phyloP scores from a whole-genome alignment of 495 filamentous ascomycete genomes.

The Penicillium angulare region DNA sequence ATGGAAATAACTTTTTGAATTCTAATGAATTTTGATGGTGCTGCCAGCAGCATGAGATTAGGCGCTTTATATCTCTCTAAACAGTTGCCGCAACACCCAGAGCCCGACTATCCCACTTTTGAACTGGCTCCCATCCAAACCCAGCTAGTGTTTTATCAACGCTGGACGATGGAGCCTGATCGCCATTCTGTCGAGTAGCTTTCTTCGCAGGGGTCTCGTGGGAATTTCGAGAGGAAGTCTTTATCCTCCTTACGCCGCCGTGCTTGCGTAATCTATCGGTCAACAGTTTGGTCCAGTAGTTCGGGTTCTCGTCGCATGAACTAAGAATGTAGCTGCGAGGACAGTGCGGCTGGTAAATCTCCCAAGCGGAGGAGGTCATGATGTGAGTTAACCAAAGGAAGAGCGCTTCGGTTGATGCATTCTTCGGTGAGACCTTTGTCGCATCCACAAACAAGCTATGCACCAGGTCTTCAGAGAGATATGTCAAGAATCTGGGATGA shows the following conservation, averaged over 20 bases:
- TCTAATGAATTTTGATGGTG: constrained; percentile 4
- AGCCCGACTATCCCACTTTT: constrained; percentile 37
- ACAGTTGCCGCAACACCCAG: constrained; percentile 27
- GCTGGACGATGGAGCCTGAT: background rate
- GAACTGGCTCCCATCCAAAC: constrained; percentile 33
- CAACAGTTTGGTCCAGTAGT: constrained; percentile 32
- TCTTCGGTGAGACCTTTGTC: constrained; percentile 11
- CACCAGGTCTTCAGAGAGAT: constrained; percentile 36
- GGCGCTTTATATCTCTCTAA: no score
- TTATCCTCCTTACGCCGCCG: background rate
- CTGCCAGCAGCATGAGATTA: constrained; percentile 27
- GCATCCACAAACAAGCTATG: constrained; percentile 29
- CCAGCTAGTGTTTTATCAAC: constrained; percentile 22
- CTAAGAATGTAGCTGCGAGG: constrained; percentile 34
- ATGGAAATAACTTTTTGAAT: no score
- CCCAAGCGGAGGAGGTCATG: constrained; percentile 34
- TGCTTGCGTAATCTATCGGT: constrained; percentile 17
- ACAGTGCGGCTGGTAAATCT: constrained; percentile 20
- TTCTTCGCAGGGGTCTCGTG: background rate
- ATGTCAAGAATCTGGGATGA: constrained; percentile 29
- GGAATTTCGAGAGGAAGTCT: background rate
- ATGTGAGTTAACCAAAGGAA: constrained; percentile 46
- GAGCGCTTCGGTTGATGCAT: constrained; percentile 28
- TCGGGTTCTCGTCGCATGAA: constrained; percentile 32
- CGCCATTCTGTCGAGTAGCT: background rate